Conservation (phyloP, 805 yeast species). For the Pichia exigua region DNA sequence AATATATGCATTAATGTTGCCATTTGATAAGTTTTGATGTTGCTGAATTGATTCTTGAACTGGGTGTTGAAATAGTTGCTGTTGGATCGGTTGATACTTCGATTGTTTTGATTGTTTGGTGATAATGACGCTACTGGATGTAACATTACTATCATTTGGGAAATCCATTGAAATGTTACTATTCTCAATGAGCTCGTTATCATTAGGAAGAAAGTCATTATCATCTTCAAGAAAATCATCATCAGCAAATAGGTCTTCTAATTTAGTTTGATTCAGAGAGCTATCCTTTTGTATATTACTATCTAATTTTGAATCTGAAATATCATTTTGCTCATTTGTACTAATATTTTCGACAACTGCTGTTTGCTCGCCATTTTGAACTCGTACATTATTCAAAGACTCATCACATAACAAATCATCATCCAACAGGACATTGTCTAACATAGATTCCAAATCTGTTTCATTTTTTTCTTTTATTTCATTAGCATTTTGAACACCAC, state of each 20-base stretch:
- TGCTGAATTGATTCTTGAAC: not conserved
- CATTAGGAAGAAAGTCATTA: not conserved
- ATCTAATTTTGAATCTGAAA: not conserved
- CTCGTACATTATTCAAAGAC: not conserved
- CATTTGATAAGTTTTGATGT: not conserved
- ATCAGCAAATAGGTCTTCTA: not conserved
- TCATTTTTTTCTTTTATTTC: slow-evolving; percentile 40
- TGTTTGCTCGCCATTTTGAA: not conserved
- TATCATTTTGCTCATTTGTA: not conserved
- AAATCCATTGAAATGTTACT: not conserved
- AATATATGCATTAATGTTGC: not conserved
- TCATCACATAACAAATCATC: slow-evolving; percentile 15
- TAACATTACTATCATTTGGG: not conserved
- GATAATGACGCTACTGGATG: not conserved
- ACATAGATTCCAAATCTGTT: slow-evolving; percentile 27
- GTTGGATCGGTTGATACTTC: not conserved
- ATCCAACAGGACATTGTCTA: slow-evolving; percentile 27
- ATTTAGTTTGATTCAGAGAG: not conserved
- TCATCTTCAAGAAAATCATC: not conserved
- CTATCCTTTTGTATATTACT: not conserved
- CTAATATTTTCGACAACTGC: not conserved
- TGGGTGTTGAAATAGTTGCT: not conserved
- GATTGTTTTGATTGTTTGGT: not conserved
- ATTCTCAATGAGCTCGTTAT: not conserved
- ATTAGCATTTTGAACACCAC: slow-evolving; percentile 17